Evolutionary conservation across 2,329 filamentous ascomycete genomes (phyloP), one percentile per base, ranked within the genome.

Genomic region (Lasiodiplodia hormozganensis): DNA sequence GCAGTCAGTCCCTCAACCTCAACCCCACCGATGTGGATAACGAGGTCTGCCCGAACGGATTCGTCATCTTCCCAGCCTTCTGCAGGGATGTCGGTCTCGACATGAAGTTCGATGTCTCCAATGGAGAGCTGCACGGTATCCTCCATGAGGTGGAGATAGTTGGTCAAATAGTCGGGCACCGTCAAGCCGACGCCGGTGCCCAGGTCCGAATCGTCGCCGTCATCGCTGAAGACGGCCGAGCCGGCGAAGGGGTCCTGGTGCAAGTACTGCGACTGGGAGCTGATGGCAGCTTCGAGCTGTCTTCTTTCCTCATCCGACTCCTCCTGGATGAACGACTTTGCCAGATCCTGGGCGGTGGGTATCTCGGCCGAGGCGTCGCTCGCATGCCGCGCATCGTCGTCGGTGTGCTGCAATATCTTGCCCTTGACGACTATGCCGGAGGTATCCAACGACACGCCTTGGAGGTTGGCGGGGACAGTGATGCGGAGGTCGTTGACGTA

Each of bases 391-490:
- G 31, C 21, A 31, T 60, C n/a, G 12, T 36, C 31, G 6, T 62
- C 43, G 4, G 8, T 12, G 36, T 49, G 49, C 12, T 56, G 65
- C 6, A 25, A 25, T 18, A 40, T 73, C 4, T 74, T 75, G 25
- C 67, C 76, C 69, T 89, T 86, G 38, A 96, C 86, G 72, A 94
- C 88, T 70, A 97, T 88, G 23, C 93, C 94, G 73, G 95, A 89
- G 25, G 95, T 86, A 76, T 97, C 92, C 74, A 95, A 88, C 36
- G 87, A 84, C 76, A 98, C 96, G 34, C 93, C 90, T 73, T 94
- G 94, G 72, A 97, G 90, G 79, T 97, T 93, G 77, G 96, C 90
- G 14, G 95, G 93, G 62, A 98, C 86, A 8, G 91, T 96, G 66
- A 97, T 83, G 74, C 92, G 91, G 28, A 98, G 87, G 7, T 91